Conservation (phyloP, 176 grass and related monocot species). For the Metroxylon sagu region DNA sequence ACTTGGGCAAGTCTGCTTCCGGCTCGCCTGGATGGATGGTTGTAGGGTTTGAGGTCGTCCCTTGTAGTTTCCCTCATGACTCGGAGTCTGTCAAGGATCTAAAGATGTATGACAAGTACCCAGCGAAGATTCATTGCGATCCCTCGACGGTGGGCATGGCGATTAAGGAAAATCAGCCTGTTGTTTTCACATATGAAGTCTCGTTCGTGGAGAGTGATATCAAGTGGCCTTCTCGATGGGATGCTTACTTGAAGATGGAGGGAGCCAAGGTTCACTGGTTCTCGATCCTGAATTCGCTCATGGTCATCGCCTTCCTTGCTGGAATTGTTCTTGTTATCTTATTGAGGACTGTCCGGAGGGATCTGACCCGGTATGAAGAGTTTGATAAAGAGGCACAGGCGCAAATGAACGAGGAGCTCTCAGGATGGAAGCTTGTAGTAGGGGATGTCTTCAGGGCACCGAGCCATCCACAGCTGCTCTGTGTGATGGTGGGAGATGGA, state of each 20-base stretch:
- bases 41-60: constrained; percentile 67
- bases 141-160: constrained; percentile 55
- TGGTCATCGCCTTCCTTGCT: constrained; percentile 73
- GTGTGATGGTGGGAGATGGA: constrained; percentile 65
- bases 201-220: constrained; percentile 65
- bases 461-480: constrained; percentile 60
- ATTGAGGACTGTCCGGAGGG: constrained; percentile 57
- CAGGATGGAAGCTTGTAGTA: constrained; percentile 78
- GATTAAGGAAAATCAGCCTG: constrained; percentile 54
- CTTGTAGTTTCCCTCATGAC: constrained; percentile 51
- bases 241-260: constrained; percentile 81
- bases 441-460: constrained; percentile 66
- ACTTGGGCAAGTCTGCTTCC: constrained; percentile 3
- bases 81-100: constrained; percentile 33
- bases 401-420: constrained; percentile 77
- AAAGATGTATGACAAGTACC: constrained; percentile 45
- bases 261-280: constrained; percentile 89
- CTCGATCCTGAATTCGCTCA: constrained; percentile 81
- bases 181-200: constrained; percentile 68
- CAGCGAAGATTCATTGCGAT: constrained; percentile 46
- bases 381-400: constrained; percentile 63
- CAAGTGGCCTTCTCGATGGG: constrained; percentile 80
- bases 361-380: constrained; percentile 70
- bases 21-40: constrained; percentile 46
- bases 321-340: constrained; percentile 70